These are phyloP conservation scores for Glonium stellatum DNA, from an alignment of 495 filamentous ascomycete genomes.

Conservation along the genomic window DNA sequence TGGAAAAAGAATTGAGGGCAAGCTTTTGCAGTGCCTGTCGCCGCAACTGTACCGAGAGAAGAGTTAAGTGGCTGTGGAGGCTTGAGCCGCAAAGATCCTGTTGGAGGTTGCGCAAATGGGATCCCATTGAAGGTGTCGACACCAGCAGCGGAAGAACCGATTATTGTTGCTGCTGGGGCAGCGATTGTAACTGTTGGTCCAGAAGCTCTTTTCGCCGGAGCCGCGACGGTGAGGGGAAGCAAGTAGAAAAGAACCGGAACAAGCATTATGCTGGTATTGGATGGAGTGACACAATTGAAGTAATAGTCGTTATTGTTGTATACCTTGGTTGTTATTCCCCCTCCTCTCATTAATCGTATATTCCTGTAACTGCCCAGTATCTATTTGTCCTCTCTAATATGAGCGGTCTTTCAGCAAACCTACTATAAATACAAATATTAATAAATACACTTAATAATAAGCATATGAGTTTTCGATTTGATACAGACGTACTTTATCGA, in stretches of 20 bases:
- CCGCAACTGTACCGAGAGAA: slow-evolving; percentile 29
- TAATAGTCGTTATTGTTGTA: too few relatives aligned
- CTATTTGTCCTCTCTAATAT: too few relatives aligned
- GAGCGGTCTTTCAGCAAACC: too few relatives aligned
- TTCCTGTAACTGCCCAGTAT: too few relatives aligned
- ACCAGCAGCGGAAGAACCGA: slow-evolving; percentile 11
- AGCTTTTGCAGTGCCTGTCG: slow-evolving; percentile 22
- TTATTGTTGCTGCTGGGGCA: slow-evolving; percentile 23
- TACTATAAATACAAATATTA: too few relatives aligned
- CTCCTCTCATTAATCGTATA: too few relatives aligned
- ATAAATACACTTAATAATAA: too few relatives aligned
- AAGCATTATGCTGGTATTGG: background rate
- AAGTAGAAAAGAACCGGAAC: slow-evolving; percentile 13
- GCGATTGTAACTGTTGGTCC: slow-evolving; percentile 21
- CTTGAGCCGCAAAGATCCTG: slow-evolving; percentile 51
- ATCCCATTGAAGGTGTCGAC: slow-evolving; percentile 51
- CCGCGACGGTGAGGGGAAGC: slow-evolving; percentile 15
- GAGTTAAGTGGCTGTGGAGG: slow-evolving; percentile 48
- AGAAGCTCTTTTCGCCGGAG: slow-evolving; percentile 18
- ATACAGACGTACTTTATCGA: too few relatives aligned
- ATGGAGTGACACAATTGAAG: too few relatives aligned
- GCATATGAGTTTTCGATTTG: too few relatives aligned
- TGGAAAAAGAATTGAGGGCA: slow-evolving; percentile 43
- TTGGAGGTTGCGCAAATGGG: slow-evolving; percentile 57
- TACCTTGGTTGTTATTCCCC: too few relatives aligned